Evolutionary conservation across 2,329 filamentous ascomycete genomes (phyloP).

Genomic region (Alternaria atra): DNA sequence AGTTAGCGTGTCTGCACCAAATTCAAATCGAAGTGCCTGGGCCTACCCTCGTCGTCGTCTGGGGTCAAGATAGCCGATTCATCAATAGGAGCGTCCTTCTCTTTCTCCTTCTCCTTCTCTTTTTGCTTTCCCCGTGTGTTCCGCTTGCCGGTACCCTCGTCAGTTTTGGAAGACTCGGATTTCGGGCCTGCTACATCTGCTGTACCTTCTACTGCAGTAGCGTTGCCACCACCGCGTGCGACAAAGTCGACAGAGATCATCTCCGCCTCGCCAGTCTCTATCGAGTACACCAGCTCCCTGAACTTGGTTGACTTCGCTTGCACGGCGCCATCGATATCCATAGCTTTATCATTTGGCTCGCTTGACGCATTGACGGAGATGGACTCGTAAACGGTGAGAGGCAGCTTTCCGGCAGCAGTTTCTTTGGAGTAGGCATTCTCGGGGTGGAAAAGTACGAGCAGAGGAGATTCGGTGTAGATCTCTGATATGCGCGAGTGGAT

Average conservation of each 20-base stretch:
- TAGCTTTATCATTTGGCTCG: constrained; percentile 51
- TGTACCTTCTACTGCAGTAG: constrained; percentile 64
- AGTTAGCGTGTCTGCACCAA: constrained; percentile 18
- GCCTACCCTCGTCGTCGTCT: constrained; percentile 71
- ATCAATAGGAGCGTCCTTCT: constrained; percentile 47
- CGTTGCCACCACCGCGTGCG: constrained; percentile 83
- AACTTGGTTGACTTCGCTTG: constrained; percentile 69
- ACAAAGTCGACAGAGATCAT: constrained; percentile 98
- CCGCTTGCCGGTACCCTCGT: constrained; percentile 57
- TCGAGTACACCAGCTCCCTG: constrained; percentile 81
- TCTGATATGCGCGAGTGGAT: constrained; percentile 81
- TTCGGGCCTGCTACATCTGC: constrained; percentile 26
- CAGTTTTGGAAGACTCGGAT: constrained; percentile 39
- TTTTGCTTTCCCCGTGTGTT: constrained; percentile 61
- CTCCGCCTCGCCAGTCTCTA: constrained; percentile 94
- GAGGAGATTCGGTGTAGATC: constrained; percentile 81
- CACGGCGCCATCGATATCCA: constrained; percentile 72
- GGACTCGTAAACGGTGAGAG: constrained; percentile 90
- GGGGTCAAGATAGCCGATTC: constrained; percentile 57
- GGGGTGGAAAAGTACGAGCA: constrained; percentile 88
- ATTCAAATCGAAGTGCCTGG: background rate
- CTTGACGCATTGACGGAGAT: constrained; percentile 51
- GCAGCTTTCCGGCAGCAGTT: constrained; percentile 78
- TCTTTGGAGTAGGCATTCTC: constrained; percentile 61
- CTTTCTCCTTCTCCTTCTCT: constrained; percentile 58